Evolutionary conservation across 768 basidiomycete genomes (phyloP), one percentile per base, ranked within the genome.

Genomic region (Antrodiella citrinella): DNA sequence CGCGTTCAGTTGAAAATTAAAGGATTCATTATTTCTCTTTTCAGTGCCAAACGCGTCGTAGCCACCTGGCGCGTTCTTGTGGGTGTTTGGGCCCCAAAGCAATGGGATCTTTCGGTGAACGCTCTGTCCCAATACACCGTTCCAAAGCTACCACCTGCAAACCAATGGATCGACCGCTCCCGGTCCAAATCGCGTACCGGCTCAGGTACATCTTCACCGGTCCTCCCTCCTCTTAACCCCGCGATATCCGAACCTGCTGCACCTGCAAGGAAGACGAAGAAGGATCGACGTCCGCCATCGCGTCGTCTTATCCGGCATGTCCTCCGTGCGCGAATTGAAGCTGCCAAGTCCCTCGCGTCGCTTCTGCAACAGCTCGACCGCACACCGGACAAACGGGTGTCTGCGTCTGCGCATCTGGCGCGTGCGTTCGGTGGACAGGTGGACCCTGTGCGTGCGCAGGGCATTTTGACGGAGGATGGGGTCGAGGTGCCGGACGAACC

Each of bases 51-150:
- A 67, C 88, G 87, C 39, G 76, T 95, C 44, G 74, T 86, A 15
- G 90, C 94, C 4, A 83, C 93, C n/a, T 99, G 95, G 93, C 84
- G 91, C 48, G 82, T 96, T n/a, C 77, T 99, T 12, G 79, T 97
- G 55, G 96, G 94, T 4, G 81, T 98, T 11, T 98, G 96, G 96
- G 76, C 78, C 0, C 93, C 94, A 4, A 82, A 79, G 63, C 72
- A 69, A 42, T 90, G 84, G 82, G 94, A 96, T 56, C 71, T 94
- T 41, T 78, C 89, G 3, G 64, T 87, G 21, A 62, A 78, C n/a
- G 81, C 86, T 2, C 75, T 95, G 46, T 72, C 81, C 12, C 82
- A 78, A 50, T 91, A 89, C 62, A 87, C 78, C 5, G 79, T 75
- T 13, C 86, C 87, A 3, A 66, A 66, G 15, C 69, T 72, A 10